phyloP scores from a whole-genome alignment of 2,329 filamentous ascomycete genomes.

The Fusarium chlamydosporum region DNA sequence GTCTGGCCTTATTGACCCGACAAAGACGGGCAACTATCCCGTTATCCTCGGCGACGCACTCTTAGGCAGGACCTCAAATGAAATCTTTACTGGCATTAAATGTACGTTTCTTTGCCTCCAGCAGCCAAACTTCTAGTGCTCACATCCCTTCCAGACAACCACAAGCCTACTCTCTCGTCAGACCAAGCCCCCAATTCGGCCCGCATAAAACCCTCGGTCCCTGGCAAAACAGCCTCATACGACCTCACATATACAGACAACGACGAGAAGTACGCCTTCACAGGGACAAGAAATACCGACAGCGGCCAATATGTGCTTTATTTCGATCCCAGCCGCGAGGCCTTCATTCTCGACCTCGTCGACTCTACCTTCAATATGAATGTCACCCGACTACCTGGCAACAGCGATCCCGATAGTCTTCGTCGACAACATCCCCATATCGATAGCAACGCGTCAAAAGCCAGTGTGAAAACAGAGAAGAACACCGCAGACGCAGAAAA shows the following conservation, averaged over 20 bases:
- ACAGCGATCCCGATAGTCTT: conserved; percentile 73
- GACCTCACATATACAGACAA: conserved; percentile 69
- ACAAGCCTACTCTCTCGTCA: conserved; percentile 69
- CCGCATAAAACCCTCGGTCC: conserved; percentile 65
- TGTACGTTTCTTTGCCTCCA: conserved; percentile 63
- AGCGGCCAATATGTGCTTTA: conserved; percentile 76
- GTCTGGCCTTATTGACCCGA: conserved; percentile 68
- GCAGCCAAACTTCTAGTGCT: conserved; percentile 2
- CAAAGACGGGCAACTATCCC: conserved; percentile 72
- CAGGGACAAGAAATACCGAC: conserved; percentile 70
- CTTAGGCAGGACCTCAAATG: conserved; percentile 68
- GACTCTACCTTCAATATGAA: conserved; percentile 92
- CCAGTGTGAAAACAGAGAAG: conserved; percentile 30
- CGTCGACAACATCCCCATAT: conserved; percentile 78
- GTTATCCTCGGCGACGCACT: conserved; percentile 74
- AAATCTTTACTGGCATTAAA: conserved; percentile 71
- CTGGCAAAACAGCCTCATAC: conserved; percentile 66
- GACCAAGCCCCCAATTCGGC: conserved; percentile 63
- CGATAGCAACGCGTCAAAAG: conserved; percentile 51
- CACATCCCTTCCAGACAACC: conserved; percentile 66
- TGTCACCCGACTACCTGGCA: conserved; percentile 76
- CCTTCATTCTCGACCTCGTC: conserved; percentile 85
- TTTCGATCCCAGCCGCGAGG: conserved; percentile 80
- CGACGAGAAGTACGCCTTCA: conserved; percentile 71
- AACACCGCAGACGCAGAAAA: conserved; percentile 38